These are phyloP conservation scores for Prosopis cineraria DNA, from an alignment of 306 rosid species.

Conservation along the genomic window DNA sequence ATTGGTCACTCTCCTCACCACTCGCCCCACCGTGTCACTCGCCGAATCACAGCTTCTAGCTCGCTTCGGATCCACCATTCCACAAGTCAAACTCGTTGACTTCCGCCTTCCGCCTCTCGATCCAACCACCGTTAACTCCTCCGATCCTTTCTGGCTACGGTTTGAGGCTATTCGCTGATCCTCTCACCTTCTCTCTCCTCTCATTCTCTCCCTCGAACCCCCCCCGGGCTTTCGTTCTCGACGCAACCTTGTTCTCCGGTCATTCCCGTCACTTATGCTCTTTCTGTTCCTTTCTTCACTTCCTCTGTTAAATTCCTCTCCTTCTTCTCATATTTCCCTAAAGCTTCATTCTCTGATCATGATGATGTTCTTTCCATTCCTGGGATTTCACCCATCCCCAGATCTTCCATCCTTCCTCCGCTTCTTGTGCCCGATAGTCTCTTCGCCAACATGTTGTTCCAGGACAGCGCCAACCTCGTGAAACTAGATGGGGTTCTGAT, in stretches of 20 bases:
- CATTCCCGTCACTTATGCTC: not conserved
- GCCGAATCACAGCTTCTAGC: conserved; percentile 45
- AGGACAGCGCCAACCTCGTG: conserved; percentile 39
- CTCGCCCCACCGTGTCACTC: conserved; percentile 43
- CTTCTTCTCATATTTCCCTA: not conserved
- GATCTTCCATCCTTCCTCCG: conserved; percentile 47
- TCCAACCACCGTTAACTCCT: conserved; percentile 25
- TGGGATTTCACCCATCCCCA: conserved; percentile 41
- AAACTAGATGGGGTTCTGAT: conserved; percentile 49
- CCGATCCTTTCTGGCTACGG: conserved; percentile 44
- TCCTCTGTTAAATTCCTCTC: conserved; percentile 22
- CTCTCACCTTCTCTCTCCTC: conserved; percentile 46
- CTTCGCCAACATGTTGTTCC: conserved; percentile 18
- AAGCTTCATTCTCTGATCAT: not conserved
- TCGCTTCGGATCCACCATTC: conserved; percentile 41
- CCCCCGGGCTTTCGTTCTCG: conserved; percentile 46
- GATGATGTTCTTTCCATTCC: conserved; percentile 40
- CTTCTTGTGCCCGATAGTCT: conserved; percentile 28
- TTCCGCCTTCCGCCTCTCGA: not conserved
- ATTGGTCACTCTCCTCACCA: conserved; percentile 42
- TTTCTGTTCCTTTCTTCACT: conserved; percentile 42
- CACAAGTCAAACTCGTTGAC: conserved; percentile 11
- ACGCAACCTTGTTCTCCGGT: conserved; percentile 37
- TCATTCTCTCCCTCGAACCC: conserved; percentile 32
- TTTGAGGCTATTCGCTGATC: conserved; percentile 43